Conservation (phyloP, 768 basidiomycete species). For the Plicaturopsis crispa region DNA sequence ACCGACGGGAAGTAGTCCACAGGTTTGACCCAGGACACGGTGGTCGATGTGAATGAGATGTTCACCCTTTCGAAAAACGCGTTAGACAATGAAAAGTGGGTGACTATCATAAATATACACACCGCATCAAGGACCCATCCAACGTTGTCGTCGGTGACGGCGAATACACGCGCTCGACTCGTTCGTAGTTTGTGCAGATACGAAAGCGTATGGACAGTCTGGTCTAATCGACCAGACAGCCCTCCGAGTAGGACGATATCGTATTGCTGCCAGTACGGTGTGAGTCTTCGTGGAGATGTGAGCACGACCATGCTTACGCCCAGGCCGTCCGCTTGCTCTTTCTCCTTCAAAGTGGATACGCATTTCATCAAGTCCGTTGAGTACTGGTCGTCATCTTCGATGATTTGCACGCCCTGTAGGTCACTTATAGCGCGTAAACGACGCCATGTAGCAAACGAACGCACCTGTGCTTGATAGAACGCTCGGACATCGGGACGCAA, state of each 20-base stretch:
- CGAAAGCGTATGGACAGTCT: slow-evolving; percentile 86
- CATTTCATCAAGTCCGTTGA: slow-evolving; percentile 98
- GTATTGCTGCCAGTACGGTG: slow-evolving; percentile 31
- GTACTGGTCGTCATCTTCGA: slow-evolving; percentile 65
- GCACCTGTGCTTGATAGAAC: slow-evolving; percentile 59
- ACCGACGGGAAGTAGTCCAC: slow-evolving; percentile 92
- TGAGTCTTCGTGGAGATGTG: too few relatives aligned
- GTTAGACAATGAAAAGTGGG: slow-evolving; percentile 2
- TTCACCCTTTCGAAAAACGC: slow-evolving; percentile 57
- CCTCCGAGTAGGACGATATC: slow-evolving; percentile 82
- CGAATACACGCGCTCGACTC: slow-evolving; percentile 52
- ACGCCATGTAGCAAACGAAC: slow-evolving; percentile 10
- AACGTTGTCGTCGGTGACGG: slow-evolving; percentile 83
- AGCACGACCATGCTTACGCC: too few relatives aligned
- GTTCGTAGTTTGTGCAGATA: slow-evolving; percentile 75
- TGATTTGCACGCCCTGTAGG: slow-evolving; percentile 56
- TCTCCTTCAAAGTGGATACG: slow-evolving; percentile 49
- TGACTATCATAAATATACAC: slow-evolving; percentile 16
- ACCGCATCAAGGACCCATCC: slow-evolving; percentile 86
- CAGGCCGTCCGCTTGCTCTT: slow-evolving; percentile 36
- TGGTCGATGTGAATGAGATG: slow-evolving; percentile 78
- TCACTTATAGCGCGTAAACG: not conserved
- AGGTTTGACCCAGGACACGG: slow-evolving; percentile 70
- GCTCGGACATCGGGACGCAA: slow-evolving; percentile 62
- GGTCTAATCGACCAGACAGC: slow-evolving; percentile 86